Evolutionary conservation across 495 filamentous ascomycete genomes (phyloP).

Genomic region (Sphaerosporella brunnea): DNA sequence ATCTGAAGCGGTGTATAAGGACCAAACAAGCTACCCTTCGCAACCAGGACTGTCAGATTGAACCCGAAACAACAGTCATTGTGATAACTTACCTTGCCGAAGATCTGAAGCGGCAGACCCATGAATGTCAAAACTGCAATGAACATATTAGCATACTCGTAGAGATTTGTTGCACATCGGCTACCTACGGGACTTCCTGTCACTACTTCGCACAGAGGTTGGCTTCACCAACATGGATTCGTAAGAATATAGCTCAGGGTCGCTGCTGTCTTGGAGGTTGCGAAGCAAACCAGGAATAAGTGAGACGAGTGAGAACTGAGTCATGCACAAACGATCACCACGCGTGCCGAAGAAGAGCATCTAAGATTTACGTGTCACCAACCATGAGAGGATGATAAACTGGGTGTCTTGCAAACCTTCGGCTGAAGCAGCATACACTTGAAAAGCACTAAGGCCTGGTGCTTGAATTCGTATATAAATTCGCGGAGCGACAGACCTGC

Average conservation of each 20-base stretch:
- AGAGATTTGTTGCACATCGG: no score
- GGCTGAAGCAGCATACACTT: constrained; percentile 87
- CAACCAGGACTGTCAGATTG: no score
- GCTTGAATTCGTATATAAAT: constrained; percentile 80
- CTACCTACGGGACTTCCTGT: constrained; percentile 57
- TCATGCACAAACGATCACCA: constrained; percentile 91
- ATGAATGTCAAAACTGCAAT: constrained; percentile 63
- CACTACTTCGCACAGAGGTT: constrained; percentile 77
- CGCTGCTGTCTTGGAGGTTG: constrained; percentile 75
- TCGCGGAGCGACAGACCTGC: constrained; percentile 69
- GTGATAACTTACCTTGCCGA: constrained; percentile 57
- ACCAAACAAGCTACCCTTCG: constrained; percentile 76
- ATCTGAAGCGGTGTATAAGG: constrained; percentile 95
- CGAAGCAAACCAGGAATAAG: constrained; percentile 80
- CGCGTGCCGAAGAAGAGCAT: constrained; percentile 97
- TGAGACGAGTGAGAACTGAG: constrained; percentile 89
- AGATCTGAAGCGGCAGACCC: constrained; percentile 86
- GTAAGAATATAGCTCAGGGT: constrained; percentile 72
- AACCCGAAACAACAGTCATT: no score
- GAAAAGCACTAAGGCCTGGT: constrained; percentile 81
- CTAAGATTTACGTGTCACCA: no score
- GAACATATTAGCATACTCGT: neutral
- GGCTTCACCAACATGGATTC: constrained; percentile 56
- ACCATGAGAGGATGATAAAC: constrained; percentile 2
- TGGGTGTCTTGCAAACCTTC: constrained; percentile 42